A percentile compares a stretch with the other conserved stretches of the same genome.
These are phyloP conservation scores for Aureobasidium mangrovei DNA, from an alignment of 2,329 filamentous ascomycete species.

Conservation along the genomic window DNA sequence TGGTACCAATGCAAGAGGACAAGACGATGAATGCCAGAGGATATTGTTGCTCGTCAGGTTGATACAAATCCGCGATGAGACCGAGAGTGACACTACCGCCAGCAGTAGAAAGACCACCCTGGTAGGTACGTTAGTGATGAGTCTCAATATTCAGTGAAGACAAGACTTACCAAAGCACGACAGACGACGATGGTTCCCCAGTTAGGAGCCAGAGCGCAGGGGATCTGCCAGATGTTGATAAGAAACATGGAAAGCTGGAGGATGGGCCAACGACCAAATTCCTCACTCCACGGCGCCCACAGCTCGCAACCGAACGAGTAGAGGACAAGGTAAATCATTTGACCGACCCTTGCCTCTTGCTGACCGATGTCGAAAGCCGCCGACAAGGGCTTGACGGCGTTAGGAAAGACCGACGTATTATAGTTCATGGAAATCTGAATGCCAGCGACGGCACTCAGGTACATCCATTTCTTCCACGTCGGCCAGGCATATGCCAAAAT, in stretches of 20 bases:
- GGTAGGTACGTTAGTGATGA: neutral
- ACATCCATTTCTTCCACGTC: constrained; percentile 39
- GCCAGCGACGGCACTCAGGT: constrained; percentile 38
- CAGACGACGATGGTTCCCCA: constrained; percentile 36
- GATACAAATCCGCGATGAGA: constrained; percentile 56
- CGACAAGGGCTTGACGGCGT: constrained; percentile 36
- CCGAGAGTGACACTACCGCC: constrained; percentile 57
- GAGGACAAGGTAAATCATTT: constrained; percentile 67
- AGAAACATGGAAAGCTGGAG: constrained; percentile 64
- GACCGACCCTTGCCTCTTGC: constrained; percentile 62
- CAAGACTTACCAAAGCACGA: constrained; percentile 39
- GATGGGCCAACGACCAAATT: constrained; percentile 67
- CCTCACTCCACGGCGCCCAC: constrained; percentile 83
- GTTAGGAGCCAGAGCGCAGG: constrained; percentile 38
- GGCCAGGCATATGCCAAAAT: constrained; percentile 38
- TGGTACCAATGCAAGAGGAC: constrained; percentile 16
- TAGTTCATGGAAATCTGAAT: constrained; percentile 45
- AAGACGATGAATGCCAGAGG: constrained; percentile 44
- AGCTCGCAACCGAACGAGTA: constrained; percentile 84
- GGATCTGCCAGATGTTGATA: constrained; percentile 69
- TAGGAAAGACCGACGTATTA: constrained; percentile 42
- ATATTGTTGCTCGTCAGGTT: constrained; percentile 48
- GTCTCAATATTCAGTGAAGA: constrained; percentile 27
- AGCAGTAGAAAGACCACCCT: constrained; percentile 41
- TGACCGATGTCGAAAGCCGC: constrained; percentile 59